Percentiles rank a stretch among this genome's conserved stretches.
These are phyloP conservation scores for Pugionium dolabratum DNA, from an alignment of 345 rosid genomes.

Conservation along the genomic window DNA sequence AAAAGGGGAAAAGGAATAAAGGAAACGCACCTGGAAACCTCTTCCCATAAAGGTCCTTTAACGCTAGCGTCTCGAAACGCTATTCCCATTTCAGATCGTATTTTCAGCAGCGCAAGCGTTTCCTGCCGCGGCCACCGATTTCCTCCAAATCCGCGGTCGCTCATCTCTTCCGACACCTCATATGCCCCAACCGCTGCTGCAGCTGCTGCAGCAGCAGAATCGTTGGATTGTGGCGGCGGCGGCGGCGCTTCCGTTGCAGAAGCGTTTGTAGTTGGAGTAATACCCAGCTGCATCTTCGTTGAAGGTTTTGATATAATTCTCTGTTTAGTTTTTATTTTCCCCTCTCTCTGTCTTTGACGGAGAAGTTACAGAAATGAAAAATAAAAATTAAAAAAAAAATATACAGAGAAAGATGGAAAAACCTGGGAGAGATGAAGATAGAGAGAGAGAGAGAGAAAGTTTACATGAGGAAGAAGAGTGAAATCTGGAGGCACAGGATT, in stretches of 20 bases:
- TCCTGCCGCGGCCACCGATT: constrained; percentile 89
- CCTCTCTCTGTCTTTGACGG: constrained; percentile 34
- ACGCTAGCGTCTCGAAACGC: constrained; percentile 63
- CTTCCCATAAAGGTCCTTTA: constrained; percentile 89
- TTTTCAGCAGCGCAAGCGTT: constrained; percentile 69
- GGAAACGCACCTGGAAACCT: constrained; percentile 72
- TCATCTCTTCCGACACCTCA: constrained; percentile 41
- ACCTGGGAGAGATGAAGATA: constrained; percentile 23
- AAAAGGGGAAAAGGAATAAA: constrained; percentile 5
- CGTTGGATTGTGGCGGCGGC: constrained; percentile 14
- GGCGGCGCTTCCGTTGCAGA: not conserved
- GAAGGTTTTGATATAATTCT: constrained; percentile 8
- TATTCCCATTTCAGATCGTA: constrained; percentile 84
- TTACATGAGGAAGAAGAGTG: constrained; percentile 48
- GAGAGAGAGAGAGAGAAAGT: constrained; percentile 33
- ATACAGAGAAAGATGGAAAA: constrained; percentile 11
- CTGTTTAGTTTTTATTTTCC: not conserved
- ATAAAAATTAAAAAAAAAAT: constrained; percentile 7
- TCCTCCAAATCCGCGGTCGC: constrained; percentile 49
- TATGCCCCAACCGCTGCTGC: constrained; percentile 37
- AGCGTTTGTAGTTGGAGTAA: not conserved
- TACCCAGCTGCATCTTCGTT: constrained; percentile 38
- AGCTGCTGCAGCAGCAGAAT: constrained; percentile 34
- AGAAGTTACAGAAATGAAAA: constrained; percentile 37
- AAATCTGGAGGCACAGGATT: constrained; percentile 53